Evolutionary conservation across 306 rosid genomes (phyloP).

Genomic region (Cyamopsis tetragonoloba): DNA sequence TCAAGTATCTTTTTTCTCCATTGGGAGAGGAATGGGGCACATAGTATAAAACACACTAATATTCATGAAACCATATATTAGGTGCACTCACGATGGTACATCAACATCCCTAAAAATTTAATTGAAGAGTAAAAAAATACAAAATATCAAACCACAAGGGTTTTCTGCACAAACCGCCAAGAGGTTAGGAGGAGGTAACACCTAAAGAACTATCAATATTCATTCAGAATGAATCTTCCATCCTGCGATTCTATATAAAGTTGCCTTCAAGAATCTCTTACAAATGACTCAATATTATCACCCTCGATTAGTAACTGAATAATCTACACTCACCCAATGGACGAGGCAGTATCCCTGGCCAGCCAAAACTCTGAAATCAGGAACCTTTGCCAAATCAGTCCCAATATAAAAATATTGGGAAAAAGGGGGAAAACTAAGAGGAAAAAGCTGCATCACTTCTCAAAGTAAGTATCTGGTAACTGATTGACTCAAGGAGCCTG

Average conservation of each 20-base stretch:
- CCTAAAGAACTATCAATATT: constrained; percentile 53
- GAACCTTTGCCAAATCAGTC: constrained; percentile 44
- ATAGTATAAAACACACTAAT: constrained; percentile 8
- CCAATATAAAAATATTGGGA: constrained; percentile 46
- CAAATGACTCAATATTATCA: constrained; percentile 46
- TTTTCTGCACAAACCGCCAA: constrained; percentile 78
- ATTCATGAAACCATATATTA: constrained; percentile 35
- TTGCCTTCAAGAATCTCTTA: constrained; percentile 38
- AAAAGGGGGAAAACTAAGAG: constrained; percentile 40
- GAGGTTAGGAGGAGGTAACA: constrained; percentile 58
- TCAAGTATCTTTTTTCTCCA: neutral
- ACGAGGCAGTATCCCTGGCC: constrained; percentile 47
- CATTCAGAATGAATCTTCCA: constrained; percentile 42
- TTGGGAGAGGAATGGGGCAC: constrained; percentile 2
- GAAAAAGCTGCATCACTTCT: constrained; percentile 39
- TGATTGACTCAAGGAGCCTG: constrained; percentile 40
- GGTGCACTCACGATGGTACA: constrained; percentile 33
- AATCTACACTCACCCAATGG: constrained; percentile 67
- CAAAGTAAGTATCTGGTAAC: constrained; percentile 35
- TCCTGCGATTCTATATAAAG: constrained; percentile 38
- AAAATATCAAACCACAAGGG: constrained; percentile 41
- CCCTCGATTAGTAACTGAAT: constrained; percentile 71
- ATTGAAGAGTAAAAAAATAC: constrained; percentile 25
- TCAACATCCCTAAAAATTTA: constrained; percentile 29
- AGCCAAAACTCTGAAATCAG: constrained; percentile 42